These are phyloP conservation scores for Oryza brachyantha DNA, from an alignment of 176 grass and related monocot species.

Conservation along the genomic window DNA sequence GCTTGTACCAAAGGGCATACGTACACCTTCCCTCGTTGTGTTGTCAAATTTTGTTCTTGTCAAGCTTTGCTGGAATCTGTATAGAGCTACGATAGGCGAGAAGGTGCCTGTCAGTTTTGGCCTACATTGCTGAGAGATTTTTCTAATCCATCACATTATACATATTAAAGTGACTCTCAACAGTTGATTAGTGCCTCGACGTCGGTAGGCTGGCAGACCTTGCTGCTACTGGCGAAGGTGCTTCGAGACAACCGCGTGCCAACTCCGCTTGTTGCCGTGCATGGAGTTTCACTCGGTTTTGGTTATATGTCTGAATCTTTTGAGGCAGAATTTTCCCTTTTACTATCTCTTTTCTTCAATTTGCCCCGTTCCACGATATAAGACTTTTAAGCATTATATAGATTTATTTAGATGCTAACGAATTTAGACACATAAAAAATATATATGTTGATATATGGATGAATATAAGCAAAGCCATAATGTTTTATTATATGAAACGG, in stretches of 20 bases:
- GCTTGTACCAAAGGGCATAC: neutral
- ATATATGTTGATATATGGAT: too few relatives aligned
- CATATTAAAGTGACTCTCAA: neutral
- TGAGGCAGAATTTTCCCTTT: neutral
- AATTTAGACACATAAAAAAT: too few relatives aligned
- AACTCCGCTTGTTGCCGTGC: too few relatives aligned
- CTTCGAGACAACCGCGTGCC: too few relatives aligned
- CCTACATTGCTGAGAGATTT: neutral
- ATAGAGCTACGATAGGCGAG: neutral
- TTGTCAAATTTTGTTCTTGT: neutral
- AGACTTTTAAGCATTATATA: too few relatives aligned
- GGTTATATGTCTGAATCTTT: neutral
- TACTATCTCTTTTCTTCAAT: too few relatives aligned
- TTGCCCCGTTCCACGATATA: too few relatives aligned
- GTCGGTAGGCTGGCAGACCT: neutral
- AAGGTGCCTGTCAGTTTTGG: neutral
- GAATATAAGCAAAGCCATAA: too few relatives aligned
- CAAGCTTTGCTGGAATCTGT: neutral
- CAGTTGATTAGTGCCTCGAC: neutral
- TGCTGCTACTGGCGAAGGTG: neutral
- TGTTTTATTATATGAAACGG: too few relatives aligned
- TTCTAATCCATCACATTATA: neutral
- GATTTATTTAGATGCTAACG: too few relatives aligned
- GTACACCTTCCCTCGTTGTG: neutral
- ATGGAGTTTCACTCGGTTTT: neutral